Conservation (phyloP, 768 basidiomycete species). For the Cystofilobasidium bisporidii region DNA sequence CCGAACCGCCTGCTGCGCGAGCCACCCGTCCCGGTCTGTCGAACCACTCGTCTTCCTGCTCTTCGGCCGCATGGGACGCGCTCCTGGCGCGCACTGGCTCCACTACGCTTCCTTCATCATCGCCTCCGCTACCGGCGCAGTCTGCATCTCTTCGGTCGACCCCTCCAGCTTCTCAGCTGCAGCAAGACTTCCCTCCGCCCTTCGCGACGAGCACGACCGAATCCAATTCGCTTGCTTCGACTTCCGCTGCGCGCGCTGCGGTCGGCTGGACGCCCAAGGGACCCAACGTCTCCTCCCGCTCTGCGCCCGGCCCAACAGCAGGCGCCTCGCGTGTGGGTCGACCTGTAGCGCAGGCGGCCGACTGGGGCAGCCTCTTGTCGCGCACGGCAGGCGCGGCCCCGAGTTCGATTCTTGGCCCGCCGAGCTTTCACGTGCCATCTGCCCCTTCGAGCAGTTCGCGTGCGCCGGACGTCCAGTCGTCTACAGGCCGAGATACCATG, state of each 20-base stretch:
- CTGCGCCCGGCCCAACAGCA: no score
- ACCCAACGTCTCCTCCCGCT: no score
- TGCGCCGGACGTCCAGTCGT: neutral
- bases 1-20: neutral
- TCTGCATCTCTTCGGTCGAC: neutral
- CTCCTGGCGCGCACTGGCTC: slow-evolving; percentile 7
- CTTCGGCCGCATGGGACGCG: slow-evolving; percentile 14
- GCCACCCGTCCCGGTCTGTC: neutral
- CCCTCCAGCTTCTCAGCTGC: no score
- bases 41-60: neutral
- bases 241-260: no score
- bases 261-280: no score
- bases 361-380: slow-evolving; percentile 22
- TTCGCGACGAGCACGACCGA: slow-evolving; percentile 1
- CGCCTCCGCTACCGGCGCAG: neutral
- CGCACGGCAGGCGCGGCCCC: neutral
- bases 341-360: neutral
- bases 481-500: neutral
- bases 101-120: neutral
- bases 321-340: no score
- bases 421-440: slow-evolving; percentile 3
- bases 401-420: slow-evolving; percentile 3
- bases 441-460: neutral
- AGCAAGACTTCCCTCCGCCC: neutral
- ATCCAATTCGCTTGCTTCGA: neutral